A percentile compares a stretch with the other conserved stretches of the same genome.
Evolutionary conservation across 2,329 filamentous ascomycete genomes (phyloP).

Genomic region (Onygenales sp.): DNA sequence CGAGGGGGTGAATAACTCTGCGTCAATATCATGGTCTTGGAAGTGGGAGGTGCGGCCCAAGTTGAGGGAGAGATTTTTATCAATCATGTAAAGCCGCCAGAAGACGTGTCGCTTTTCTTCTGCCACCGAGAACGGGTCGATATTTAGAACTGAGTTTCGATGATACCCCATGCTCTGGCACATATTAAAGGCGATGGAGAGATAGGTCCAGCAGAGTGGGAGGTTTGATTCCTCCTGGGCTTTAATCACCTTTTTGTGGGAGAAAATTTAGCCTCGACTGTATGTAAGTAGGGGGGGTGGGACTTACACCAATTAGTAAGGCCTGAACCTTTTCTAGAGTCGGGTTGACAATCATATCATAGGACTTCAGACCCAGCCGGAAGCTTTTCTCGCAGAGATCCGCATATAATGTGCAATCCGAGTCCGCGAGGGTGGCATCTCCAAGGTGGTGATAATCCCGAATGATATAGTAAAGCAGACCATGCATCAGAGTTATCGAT

Average conservation of each 20-base stretch:
- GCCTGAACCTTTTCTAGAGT: slow-evolving; percentile 49
- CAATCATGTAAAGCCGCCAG: slow-evolving; percentile 50
- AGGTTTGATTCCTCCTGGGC: slow-evolving; percentile 53
- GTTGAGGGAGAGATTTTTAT: slow-evolving; percentile 49
- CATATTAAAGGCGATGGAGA: slow-evolving; percentile 48
- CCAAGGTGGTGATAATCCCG: slow-evolving; percentile 23
- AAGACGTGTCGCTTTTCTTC: slow-evolving; percentile 34
- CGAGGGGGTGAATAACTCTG: slow-evolving; percentile 27
- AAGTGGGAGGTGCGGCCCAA: slow-evolving; percentile 50
- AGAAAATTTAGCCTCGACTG: not conserved
- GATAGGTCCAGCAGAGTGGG: slow-evolving; percentile 53
- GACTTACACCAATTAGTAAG: slow-evolving; percentile 44
- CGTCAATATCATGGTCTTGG: slow-evolving; percentile 50
- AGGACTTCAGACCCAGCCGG: slow-evolving; percentile 33
- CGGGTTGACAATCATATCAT: slow-evolving; percentile 48
- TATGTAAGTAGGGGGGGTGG: not conserved
- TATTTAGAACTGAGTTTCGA: slow-evolving; percentile 24
- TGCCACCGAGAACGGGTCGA: slow-evolving; percentile 15
- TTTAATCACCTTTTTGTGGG: slow-evolving; percentile 42
- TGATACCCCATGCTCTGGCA: slow-evolving; percentile 56
- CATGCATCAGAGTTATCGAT: slow-evolving; percentile 15
- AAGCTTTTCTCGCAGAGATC: slow-evolving; percentile 33
- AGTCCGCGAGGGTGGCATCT: slow-evolving; percentile 29
- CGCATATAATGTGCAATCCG: slow-evolving; percentile 20
- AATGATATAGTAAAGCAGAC: slow-evolving; percentile 17